Percentiles rank a stretch among this genome's conserved stretches.
phyloP scores from a whole-genome alignment of 2,329 filamentous ascomycete genomes.

The Fusarium verrucosum region DNA sequence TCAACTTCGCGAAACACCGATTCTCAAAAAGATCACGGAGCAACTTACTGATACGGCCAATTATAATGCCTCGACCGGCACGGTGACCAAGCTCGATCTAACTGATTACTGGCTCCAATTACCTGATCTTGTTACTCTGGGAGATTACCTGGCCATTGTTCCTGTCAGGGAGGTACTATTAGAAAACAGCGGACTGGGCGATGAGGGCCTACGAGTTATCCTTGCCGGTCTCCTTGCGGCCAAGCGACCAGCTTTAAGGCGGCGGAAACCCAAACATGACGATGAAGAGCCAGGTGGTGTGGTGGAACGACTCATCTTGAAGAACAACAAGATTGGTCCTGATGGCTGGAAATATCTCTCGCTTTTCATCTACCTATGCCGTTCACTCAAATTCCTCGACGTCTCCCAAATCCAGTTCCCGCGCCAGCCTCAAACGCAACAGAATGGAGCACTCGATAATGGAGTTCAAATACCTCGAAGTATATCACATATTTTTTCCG shows the following conservation, averaged over 20 bases:
- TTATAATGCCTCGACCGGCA: constrained; percentile 72
- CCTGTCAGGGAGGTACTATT: constrained; percentile 87
- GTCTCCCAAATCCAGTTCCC: constrained; percentile 87
- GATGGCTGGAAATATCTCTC: constrained; percentile 94
- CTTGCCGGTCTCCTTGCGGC: constrained; percentile 86
- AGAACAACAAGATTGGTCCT: constrained; percentile 88
- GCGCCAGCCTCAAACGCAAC: constrained; percentile 46
- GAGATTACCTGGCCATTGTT: constrained; percentile 93
- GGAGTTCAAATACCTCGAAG: constrained; percentile 48
- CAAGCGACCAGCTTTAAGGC: constrained; percentile 69
- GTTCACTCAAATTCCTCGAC: constrained; percentile 85
- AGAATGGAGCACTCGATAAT: constrained; percentile 47
- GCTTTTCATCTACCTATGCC: constrained; percentile 89
- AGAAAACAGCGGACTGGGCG: constrained; percentile 86
- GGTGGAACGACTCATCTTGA: constrained; percentile 86
- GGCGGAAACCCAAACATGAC: constrained; percentile 57
- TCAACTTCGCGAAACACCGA: constrained; percentile 90
- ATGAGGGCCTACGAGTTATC: constrained; percentile 87
- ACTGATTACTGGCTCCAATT: constrained; percentile 85
- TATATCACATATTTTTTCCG: constrained; percentile 72
- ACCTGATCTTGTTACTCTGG: constrained; percentile 84
- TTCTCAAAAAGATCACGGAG: constrained; percentile 89
- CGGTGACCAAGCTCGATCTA: constrained; percentile 83
- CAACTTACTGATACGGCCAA: constrained; percentile 80
- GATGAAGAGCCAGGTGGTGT: constrained; percentile 70